A percentile compares a stretch with the other conserved stretches of the same genome.
These are phyloP conservation scores for Pyrenochaeta sp. DNA, from an alignment of 2,329 filamentous ascomycete genomes.

Conservation along the genomic window DNA sequence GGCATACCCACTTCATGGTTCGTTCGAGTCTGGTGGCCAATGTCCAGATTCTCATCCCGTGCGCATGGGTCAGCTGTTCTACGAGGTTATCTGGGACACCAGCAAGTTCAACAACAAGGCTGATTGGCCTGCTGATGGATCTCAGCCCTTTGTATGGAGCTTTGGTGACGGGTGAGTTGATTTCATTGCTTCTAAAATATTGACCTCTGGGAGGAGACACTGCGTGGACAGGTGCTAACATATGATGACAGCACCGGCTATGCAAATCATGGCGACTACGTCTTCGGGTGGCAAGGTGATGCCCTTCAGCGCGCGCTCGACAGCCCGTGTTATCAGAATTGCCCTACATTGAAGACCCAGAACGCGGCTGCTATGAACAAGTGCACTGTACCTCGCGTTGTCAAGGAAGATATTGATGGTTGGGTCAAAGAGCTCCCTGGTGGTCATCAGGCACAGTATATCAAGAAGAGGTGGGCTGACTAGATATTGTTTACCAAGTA, in stretches of 20 bases:
- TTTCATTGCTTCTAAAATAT: too few relatives aligned
- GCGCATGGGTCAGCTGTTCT: slow-evolving; percentile 33
- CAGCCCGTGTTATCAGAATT: slow-evolving; percentile 47
- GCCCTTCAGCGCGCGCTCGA: slow-evolving; percentile 53
- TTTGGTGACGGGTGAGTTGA: slow-evolving; percentile 47
- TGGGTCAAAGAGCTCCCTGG: slow-evolving; percentile 29
- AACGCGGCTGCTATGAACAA: slow-evolving; percentile 56
- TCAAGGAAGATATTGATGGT: slow-evolving; percentile 58
- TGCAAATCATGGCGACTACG: slow-evolving; percentile 62
- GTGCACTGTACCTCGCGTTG: slow-evolving; percentile 57
- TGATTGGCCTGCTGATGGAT: slow-evolving; percentile 37
- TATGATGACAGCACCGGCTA: slow-evolving; percentile 48
- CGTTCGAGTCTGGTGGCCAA: slow-evolving; percentile 51
- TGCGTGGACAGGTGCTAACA: neutral
- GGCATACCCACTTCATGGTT: slow-evolving; percentile 31
- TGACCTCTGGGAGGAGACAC: too few relatives aligned
- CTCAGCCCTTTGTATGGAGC: slow-evolving; percentile 41
- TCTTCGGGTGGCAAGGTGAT: slow-evolving; percentile 62
- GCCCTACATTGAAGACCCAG: slow-evolving; percentile 58
- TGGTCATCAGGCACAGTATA: slow-evolving; percentile 23
- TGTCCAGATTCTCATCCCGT: slow-evolving; percentile 61
- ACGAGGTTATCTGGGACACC: slow-evolving; percentile 45
- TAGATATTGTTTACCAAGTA: neutral
- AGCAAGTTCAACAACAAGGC: slow-evolving; percentile 41
- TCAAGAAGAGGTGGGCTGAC: slow-evolving; percentile 21